Evolutionary conservation across 2,329 filamentous ascomycete species (phyloP).

Genomic region (Penicillium brevicompactum): DNA sequence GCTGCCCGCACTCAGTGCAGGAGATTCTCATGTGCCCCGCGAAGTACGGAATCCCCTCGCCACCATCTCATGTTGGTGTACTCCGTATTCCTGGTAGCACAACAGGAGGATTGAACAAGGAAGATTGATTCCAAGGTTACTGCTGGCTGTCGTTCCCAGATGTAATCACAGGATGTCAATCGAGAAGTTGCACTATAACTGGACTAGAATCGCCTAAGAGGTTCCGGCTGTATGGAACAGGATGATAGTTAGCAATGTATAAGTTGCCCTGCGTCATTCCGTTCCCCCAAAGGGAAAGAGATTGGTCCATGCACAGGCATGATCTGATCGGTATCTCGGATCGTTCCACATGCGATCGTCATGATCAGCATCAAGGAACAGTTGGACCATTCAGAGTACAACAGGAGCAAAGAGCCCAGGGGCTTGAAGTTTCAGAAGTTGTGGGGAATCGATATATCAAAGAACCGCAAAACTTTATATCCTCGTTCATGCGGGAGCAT

Average conservation of each 20-base stretch:
- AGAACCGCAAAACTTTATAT: neutral
- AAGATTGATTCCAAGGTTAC: neutral
- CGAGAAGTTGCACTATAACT: too few species aligned
- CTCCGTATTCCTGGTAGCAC: neutral
- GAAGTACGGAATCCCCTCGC: neutral
- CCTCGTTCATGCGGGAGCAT: neutral
- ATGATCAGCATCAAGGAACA: neutral
- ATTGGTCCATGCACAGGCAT: neutral
- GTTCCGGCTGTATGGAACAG: neutral
- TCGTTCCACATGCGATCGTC: constrained; percentile 2
- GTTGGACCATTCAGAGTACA: neutral
- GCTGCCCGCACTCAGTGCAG: neutral
- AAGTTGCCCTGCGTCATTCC: neutral
- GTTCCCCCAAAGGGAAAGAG: neutral
- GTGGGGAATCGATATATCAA: constrained; percentile 2
- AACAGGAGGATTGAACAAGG: neutral
- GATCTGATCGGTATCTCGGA: neutral
- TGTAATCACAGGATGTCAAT: too few species aligned
- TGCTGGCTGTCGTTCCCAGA: too few species aligned
- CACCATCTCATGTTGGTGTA: neutral
- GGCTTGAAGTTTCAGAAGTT: constrained; percentile 1
- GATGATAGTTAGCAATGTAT: constrained; percentile 1
- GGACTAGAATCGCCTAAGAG: too few species aligned
- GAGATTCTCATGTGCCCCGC: neutral
- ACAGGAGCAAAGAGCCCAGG: neutral